Base-by-base conservation (phyloP, 176 grass and related monocot species). In the Leersia perrieri region DNA sequence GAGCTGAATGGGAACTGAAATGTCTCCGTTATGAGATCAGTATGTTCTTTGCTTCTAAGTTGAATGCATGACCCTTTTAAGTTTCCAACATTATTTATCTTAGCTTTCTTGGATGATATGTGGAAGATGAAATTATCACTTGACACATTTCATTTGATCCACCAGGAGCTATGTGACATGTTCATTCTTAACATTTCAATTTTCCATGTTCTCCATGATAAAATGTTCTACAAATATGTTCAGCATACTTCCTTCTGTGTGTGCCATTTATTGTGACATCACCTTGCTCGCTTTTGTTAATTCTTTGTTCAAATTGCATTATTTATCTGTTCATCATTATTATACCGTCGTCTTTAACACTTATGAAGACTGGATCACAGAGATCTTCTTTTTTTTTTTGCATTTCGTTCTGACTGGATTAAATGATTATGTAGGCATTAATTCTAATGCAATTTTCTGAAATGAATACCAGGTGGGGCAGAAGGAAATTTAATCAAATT, bases 391-490 rank as follows among this genome's bases (percentile, higher is more conserved):
- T 71, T 77, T 33, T 68, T 10, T 39, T 74, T 67, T 26, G n/a
- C 29, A 34, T 5, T n/a, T 79, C 26, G 9, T 62, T 36, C 20
- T 70, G 5, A 40, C 71, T 27, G 12, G 11, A 26, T 75, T 69
- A 22, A 47, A n/a, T 27, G 12, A 51, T 60, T 63, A 42, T 51
- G 51, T 75, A 9, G 23, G 7, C 32, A 57, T 80, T 8, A 42
- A 34, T 41, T n/a, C 31, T 74, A 22, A 77, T 66, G 63, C 51
- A 66, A 72, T 18, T 60, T 60, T 77, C 66, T 30, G 44, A 66
- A 60, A 85, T 81, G 36, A 34, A 68, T 65, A 66, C 58, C 90
- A 99, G 92, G 92, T 86, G 90, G 90, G 86, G 90, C 96, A 75
- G 86, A 93, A 88, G 96, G 90, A 1, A 95, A n/a, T n/a, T n/a